phyloP scores from a whole-genome alignment of 116 monocot genomes.

The Iris pallida region DNA sequence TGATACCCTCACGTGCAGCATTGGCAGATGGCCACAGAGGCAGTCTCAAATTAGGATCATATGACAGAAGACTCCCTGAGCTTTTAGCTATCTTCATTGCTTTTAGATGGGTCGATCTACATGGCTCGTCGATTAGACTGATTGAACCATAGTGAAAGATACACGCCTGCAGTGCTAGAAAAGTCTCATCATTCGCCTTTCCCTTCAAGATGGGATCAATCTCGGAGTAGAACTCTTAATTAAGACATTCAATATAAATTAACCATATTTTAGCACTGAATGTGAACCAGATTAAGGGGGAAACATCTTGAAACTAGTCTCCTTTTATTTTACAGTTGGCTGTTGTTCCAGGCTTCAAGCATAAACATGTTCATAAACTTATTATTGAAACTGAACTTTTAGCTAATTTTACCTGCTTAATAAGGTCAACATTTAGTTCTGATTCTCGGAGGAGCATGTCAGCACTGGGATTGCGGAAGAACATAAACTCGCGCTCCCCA shows the following conservation, averaged over 20 bases:
- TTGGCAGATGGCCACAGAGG: conserved; percentile 32
- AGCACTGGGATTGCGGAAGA: conserved; percentile 43
- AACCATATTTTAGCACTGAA: too few relatives aligned
- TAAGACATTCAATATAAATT: too few relatives aligned
- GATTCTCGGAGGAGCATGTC: conserved; percentile 42
- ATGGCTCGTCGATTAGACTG: conserved; percentile 37
- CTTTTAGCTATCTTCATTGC: conserved; percentile 27
- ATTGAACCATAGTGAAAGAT: conserved; percentile 38
- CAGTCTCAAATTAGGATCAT: conserved; percentile 37
- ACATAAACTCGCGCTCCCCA: conserved; percentile 48
- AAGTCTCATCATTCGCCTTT: not conserved
- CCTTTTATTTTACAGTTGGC: too few relatives aligned
- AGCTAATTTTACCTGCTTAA: conserved; percentile 27
- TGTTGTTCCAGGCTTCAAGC: too few relatives aligned
- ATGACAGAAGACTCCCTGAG: conserved; percentile 24
- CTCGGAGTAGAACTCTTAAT: too few relatives aligned
- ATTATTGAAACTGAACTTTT: not conserved
- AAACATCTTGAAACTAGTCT: too few relatives aligned
- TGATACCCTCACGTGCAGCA: conserved; percentile 22
- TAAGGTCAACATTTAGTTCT: conserved; percentile 42
- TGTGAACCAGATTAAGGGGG: too few relatives aligned
- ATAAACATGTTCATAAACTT: not conserved
- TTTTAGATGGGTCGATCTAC: conserved; percentile 30
- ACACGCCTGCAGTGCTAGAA: conserved; percentile 15
- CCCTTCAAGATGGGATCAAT: too few relatives aligned